Percentiles rank a stretch among this genome's conserved stretches.
These are phyloP conservation scores for Rhodotorula sp. DNA, from an alignment of 1,284 basidiomycete species.

Conservation along the genomic window DNA sequence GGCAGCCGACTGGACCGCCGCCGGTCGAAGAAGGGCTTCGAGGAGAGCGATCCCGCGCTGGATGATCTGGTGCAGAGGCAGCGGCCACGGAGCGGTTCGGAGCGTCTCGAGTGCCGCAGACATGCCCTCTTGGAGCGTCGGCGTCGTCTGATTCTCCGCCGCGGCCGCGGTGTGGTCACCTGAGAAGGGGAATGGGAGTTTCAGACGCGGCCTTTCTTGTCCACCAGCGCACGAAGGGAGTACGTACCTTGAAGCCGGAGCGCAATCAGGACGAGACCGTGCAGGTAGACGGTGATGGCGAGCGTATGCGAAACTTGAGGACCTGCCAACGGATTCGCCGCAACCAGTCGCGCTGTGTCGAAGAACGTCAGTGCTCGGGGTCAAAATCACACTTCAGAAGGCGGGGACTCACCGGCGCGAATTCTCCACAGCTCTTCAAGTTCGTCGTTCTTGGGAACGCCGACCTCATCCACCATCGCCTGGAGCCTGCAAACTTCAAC, in stretches of 20 bases:
- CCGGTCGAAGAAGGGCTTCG: background rate
- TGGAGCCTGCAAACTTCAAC: background rate
- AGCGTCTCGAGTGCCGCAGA: background rate
- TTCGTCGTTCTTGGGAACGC: background rate
- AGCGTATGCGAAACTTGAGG: conserved; percentile 1
- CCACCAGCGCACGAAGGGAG: too few relatives aligned
- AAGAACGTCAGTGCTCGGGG: background rate
- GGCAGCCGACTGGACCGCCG: background rate
- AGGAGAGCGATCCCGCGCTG: conserved; percentile 6
- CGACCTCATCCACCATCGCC: background rate
- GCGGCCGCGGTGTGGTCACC: background rate
- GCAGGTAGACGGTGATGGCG: background rate
- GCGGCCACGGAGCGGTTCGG: background rate
- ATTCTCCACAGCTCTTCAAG: background rate
- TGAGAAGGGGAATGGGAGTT: too few relatives aligned
- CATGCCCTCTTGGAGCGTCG: background rate
- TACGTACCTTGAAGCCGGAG: conserved; percentile 1
- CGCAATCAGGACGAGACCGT: conserved; percentile 1
- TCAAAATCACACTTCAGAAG: too few relatives aligned
- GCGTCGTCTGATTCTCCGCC: background rate
- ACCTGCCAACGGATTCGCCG: background rate
- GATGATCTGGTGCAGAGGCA: background rate
- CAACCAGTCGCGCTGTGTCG: background rate
- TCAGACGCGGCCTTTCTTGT: too few relatives aligned
- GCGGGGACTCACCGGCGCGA: background rate